Base-by-base conservation (phyloP, 176 grass and related monocot genomes). In the Zea luxurians region DNA sequence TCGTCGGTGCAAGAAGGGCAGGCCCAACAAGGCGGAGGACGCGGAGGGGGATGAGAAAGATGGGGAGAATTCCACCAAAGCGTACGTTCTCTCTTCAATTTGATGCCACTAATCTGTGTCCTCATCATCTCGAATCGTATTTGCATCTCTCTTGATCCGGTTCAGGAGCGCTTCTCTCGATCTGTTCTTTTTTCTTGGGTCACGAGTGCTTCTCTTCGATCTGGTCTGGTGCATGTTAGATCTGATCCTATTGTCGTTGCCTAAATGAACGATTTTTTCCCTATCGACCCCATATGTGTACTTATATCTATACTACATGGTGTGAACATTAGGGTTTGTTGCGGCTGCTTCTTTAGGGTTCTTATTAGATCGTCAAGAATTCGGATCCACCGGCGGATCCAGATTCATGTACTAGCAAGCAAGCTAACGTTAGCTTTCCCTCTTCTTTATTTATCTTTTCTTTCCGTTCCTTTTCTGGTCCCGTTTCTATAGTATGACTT, bases 41-140 rank as follows among this genome's bases (percentile, higher is more conserved):
- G 71, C n/a, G 35, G 75, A 82, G 45, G 81, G 76, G 66, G 83
- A 83, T 36, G 85, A 80, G 75, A 92, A 73, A 17, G 71, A 83
- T 67, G 78, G 74, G 64, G 88, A 97, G 53, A 93, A 87, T 65
- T 85, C 81, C 59, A 89, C 87, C 75, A 91, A 93, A 93, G 43
- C 80, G 92, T 95, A 95, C 3, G 86, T 85, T 76, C 45, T 49
- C 17, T 61, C 17, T 61, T 76, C 52, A 67, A 61, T 55, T 78
- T 76, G 71, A 18, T 59, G 60, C 68, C 60, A 11, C 13, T 60
- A 6, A 76, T 76, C 68, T 68, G 0, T 18, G 61, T 68, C 27
- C 27, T 43, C 60, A 78, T 48, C 70, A 78, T 55, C 70, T 59
- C 79, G 76, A 52, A 61, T 84, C 78, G 37, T 40, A 8, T 8